phyloP scores from a whole-genome alignment of 805 yeast genomes.

The Saturnispora besseyi region DNA sequence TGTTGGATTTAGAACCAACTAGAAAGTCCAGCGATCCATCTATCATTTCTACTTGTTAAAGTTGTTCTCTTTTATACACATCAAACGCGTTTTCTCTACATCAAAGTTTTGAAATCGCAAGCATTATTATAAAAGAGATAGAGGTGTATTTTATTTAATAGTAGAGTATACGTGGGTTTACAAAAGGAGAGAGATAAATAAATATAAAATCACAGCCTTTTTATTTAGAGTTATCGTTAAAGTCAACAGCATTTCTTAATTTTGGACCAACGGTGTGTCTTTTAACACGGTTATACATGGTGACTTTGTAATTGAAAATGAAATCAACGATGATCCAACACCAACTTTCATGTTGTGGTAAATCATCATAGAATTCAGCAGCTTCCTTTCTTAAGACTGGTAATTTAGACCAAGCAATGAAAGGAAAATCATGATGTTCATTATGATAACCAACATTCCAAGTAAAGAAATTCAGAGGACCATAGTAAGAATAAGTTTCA shows the following conservation, averaged over 20 bases:
- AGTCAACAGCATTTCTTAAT: slow-evolving; percentile 27
- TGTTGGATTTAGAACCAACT: no score
- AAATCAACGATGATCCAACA: slow-evolving; percentile 65
- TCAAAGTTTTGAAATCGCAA: no score
- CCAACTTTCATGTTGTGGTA: slow-evolving; percentile 78
- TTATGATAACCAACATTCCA: slow-evolving; percentile 95
- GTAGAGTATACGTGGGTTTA: no score
- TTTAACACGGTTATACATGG: slow-evolving; percentile 76
- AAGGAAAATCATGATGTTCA: slow-evolving; percentile 95
- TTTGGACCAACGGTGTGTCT: slow-evolving; percentile 35
- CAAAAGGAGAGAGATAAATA: no score
- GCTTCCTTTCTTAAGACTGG: slow-evolving; percentile 60
- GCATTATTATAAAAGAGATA: no score
- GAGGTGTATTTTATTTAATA: no score
- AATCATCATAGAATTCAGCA: slow-evolving; percentile 68
- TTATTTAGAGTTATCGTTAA: slow-evolving; percentile 27
- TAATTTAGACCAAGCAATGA: slow-evolving; percentile 79
- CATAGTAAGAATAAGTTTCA: slow-evolving; percentile 87
- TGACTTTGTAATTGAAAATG: slow-evolving; percentile 55
- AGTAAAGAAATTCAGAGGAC: slow-evolving; percentile 63
- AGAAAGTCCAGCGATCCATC: no score
- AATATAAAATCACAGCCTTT: no score
- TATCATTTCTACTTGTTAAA: not conserved
- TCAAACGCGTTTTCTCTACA: no score
- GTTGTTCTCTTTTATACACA: no score